Base-by-base conservation (phyloP, 768 basidiomycete species). In the Trametes coccinea region DNA sequence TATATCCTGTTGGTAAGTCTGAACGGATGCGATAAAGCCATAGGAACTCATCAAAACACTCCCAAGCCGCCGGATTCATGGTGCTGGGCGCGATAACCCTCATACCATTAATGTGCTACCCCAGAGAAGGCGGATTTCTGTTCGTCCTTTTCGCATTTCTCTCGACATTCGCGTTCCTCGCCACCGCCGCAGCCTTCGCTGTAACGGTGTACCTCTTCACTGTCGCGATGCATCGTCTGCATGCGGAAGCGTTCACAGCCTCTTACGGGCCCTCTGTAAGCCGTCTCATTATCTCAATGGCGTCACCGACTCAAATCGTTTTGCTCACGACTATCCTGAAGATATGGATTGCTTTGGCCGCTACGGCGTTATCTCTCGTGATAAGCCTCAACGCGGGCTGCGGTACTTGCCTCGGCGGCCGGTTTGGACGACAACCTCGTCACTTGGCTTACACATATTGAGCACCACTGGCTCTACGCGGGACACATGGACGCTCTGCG, bases 271-370 rank as follows among this genome's bases (percentile, higher is more conserved):
- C 59, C 5, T 60, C 59, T 22, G 59, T 60, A 43, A 17, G 52
- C 41, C 27, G 22, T 43, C 5, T 10, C 17, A 16, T 22, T n/a
- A 5, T 16, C 41, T 43, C 14, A n/a, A 4, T 4, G 17, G 48
- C 51, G 1, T 4, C 31, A 52, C n/a, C 5, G 7, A 29, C 16
- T 16, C 59, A n/a, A 53, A 59, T 60, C 49, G 30, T 60, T 53
- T 37, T 5, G 34, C 10, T 37, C 34, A 29, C 14, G 5, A 30
- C 16, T 44, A 30, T 46, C 41, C 37, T 29, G 47, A 8, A 72
- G 71, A 56, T 68, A n/a, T 72, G 71, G 71, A 69, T 72, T 60
- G 60, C 69, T 3, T 46, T 70, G 4, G 69, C 54, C 3, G 68
- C 71, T 10, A 63, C 64, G 0, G 65, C 59, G 11, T 29, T 63